Percentiles rank a stretch among this genome's conserved stretches.
phyloP scores from a whole-genome alignment of 768 basidiomycete genomes.

The Suillus subaureus region DNA sequence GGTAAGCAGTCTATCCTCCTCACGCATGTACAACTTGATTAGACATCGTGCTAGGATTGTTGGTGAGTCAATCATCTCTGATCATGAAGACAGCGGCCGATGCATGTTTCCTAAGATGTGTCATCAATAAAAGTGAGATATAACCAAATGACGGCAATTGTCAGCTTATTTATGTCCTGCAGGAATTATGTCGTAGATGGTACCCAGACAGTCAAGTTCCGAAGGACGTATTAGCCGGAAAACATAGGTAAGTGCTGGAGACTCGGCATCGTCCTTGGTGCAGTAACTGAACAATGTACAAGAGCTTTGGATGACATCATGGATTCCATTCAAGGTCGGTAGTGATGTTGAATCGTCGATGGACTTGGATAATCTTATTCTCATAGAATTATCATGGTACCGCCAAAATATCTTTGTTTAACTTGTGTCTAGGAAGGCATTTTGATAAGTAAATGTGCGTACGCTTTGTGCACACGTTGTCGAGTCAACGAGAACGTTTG shows the following conservation, averaged over 20 bases:
- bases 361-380: conserved; percentile 7
- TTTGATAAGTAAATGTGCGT: neutral
- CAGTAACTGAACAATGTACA: conserved; percentile 5
- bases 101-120: conserved; percentile 55
- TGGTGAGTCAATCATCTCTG: conserved; percentile 47
- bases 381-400: conserved; percentile 78
- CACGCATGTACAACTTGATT: neutral
- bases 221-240: conserved; percentile 36
- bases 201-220: conserved; percentile 43
- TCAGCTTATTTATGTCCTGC: conserved; percentile 7
- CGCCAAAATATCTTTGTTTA: conserved; percentile 65
- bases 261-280: neutral
- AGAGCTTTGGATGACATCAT: conserved; percentile 86
- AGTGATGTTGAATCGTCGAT: neutral
- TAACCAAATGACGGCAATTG: neutral
- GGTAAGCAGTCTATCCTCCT: conserved; percentile 41
- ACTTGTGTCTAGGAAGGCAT: neutral
- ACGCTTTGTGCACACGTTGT: neutral
- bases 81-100: neutral
- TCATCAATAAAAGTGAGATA: conserved; percentile 72
- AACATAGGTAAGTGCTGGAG: conserved; percentile 54
- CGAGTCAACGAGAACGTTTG: neutral
- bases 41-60: conserved; percentile 52
- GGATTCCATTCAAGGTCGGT: conserved; percentile 69
- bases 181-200: conserved; percentile 82